Evolutionary conservation across 345 rosid genomes (phyloP), one percentile per base, ranked within the genome.

Genomic region (Viola odorata): DNA sequence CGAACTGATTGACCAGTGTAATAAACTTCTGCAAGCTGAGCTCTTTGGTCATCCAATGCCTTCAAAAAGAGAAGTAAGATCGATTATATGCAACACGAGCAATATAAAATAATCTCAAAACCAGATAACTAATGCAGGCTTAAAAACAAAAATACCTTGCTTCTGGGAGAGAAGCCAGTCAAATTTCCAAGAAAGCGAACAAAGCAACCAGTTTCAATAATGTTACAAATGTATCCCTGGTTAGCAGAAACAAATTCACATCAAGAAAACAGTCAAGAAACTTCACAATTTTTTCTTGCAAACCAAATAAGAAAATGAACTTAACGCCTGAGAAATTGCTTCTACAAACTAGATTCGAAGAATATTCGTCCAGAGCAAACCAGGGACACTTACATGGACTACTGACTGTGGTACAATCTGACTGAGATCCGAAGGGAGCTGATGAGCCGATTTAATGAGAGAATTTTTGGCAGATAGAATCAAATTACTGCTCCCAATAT

Each of bases 151-250:
- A 7, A 67, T 73, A 90, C 97, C 89, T 88, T 94, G 79, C 88
- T 82, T 85, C 84, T 75, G 4, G 97, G 97, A 44, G 82, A 85
- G 67, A 94, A 94, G 57, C 95, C 99, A 60, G 99, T 94, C 77
- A 94, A 73, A 63, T 81, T 91, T 57, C 97, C 99, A 78, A 90
- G 95, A 88, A 84, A 90, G 41, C 99, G 96, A 57, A 94, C 86
- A 78, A 94, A 94, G 80, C 99, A 94, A 53, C 99, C 99, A 50
- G 75, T 82, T 66, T 81, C 96, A 65, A 90, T 94, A 69, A 88
- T 47, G 79, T 87, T 94, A 62, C 97, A 94, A 57, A 94, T 70
- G 64, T 87, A 94, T 13, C 99, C 99, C 99, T 94, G 81, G 60
- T 61, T 58, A 65, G 55, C 41, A 67, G 73, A 64, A 57, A 59